These are phyloP conservation scores for Pseudodiploospora longispora DNA, from an alignment of 2,329 filamentous ascomycete species.

Conservation along the genomic window DNA sequence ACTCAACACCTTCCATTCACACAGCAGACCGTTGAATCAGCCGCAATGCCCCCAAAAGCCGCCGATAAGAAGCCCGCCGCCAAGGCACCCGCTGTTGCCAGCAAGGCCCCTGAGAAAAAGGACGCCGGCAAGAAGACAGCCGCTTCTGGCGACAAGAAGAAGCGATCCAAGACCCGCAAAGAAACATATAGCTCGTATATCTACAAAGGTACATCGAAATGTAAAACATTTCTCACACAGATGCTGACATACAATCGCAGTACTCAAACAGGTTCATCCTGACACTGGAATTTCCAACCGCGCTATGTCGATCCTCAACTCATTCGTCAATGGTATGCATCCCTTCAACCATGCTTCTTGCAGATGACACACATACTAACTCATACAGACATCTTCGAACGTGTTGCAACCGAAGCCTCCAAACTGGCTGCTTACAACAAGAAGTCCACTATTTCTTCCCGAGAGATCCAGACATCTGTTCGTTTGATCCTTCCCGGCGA, in stretches of 20 bases:
- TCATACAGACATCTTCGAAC: conserved; percentile 87
- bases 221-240: background rate
- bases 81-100: conserved; percentile 78
- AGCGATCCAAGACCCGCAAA: conserved; percentile 99
- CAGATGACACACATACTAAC: background rate
- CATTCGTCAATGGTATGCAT: conserved; percentile 88
- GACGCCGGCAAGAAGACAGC: conserved; percentile 99
- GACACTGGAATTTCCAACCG: conserved; percentile 99
- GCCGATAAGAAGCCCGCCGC: conserved; percentile 98
- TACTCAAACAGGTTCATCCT: conserved; percentile 99
- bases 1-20: conserved; percentile 13
- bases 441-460: conserved; percentile 99
- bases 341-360: background rate
- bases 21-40: conserved; percentile 31
- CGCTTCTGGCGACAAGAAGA: conserved; percentile 97
- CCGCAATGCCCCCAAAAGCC: conserved; percentile 86
- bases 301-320: conserved; percentile 99
- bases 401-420: conserved; percentile 94
- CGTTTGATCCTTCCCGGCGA: conserved; percentile 96
- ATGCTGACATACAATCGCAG: conserved; percentile 37
- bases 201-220: conserved; percentile 77
- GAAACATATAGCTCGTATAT: conserved; percentile 99
- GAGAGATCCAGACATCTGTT: conserved; percentile 98
- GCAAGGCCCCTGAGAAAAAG: conserved; percentile 84
- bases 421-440: conserved; percentile 99